Conservation (phyloP, 192 early-diverging fungal species). For the Funneliformis geosporum region DNA sequence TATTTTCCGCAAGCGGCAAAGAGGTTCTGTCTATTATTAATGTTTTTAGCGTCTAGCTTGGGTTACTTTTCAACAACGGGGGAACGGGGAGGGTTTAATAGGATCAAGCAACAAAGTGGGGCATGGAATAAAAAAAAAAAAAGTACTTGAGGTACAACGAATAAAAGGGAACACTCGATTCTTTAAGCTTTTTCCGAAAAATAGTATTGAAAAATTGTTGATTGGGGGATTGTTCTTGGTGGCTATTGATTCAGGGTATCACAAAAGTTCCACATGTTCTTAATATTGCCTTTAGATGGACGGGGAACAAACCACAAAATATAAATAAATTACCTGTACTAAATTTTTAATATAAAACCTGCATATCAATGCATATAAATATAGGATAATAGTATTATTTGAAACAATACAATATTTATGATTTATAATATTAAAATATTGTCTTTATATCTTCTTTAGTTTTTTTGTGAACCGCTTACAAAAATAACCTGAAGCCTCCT, state of each 20-base stretch:
- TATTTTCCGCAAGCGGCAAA: slow-evolving; percentile 25
- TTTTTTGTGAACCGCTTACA: not conserved
- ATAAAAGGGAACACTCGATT: not conserved
- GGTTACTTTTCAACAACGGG: not conserved
- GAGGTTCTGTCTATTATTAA: slow-evolving; percentile 23
- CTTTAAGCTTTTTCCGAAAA: too few species aligned
- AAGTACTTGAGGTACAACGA: not conserved
- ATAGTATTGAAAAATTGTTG: not conserved
- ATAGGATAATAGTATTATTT: not conserved
- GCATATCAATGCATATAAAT: not conserved
- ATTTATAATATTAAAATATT: not conserved
- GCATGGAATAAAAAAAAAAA: not conserved
- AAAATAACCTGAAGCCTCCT: not conserved
- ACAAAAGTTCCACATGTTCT: slow-evolving; percentile 9
- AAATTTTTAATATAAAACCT: not conserved
- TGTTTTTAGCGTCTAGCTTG: slow-evolving; percentile 8
- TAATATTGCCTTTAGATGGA: not conserved
- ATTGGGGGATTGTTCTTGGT: slow-evolving; percentile 4
- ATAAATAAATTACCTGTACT: not conserved
- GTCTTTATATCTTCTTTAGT: too few species aligned
- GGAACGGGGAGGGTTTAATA: not conserved
- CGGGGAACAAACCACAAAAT: not conserved
- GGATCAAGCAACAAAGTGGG: not conserved
- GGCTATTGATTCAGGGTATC: not conserved
- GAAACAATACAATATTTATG: not conserved